Evolutionary conservation across 2,329 filamentous ascomycete species (phyloP).

Genomic region (Alternaria arbusti): DNA sequence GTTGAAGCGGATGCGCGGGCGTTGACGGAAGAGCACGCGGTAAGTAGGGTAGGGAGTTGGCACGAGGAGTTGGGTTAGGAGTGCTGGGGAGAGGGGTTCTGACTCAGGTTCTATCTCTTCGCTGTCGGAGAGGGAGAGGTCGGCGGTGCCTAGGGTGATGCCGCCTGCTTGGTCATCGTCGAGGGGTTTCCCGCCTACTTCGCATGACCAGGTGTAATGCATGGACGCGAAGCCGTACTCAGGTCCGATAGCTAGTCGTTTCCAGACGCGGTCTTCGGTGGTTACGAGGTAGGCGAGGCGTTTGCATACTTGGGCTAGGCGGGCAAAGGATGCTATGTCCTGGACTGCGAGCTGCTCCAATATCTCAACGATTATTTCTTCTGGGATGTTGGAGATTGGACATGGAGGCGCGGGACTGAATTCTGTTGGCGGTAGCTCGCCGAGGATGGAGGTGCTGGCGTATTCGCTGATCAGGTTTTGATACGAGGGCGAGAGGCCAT

Average conservation of each 20-base stretch:
- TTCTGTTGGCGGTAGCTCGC: conserved; percentile 71
- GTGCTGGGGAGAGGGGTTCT: conserved; percentile 7
- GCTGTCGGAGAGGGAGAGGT: conserved; percentile 15
- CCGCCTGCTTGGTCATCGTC: conserved; percentile 44
- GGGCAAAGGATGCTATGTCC: conserved; percentile 79
- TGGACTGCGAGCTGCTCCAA: conserved; percentile 72
- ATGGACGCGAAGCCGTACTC: conserved; percentile 83
- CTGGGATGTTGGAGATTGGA: conserved; percentile 76
- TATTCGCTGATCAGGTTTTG: conserved; percentile 79
- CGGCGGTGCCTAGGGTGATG: conserved; percentile 32
- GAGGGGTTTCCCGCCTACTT: conserved; percentile 59
- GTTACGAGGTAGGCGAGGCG: conserved; percentile 82
- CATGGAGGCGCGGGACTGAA: conserved; percentile 77
- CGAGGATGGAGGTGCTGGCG: conserved; percentile 70
- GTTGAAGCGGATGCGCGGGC: conserved; percentile 90
- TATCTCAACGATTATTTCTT: conserved; percentile 84
- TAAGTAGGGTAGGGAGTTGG: conserved; percentile 50
- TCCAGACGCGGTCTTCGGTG: conserved; percentile 88
- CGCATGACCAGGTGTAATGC: conserved; percentile 77
- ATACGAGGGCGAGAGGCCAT: conserved; percentile 62
- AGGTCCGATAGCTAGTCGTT: conserved; percentile 69
- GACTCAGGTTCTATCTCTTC: conserved; percentile 19
- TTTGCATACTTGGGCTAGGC: conserved; percentile 83
- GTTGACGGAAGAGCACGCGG: conserved; percentile 76
- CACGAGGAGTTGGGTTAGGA: conserved; percentile 44